Evolutionary conservation across 2,329 filamentous ascomycete genomes (phyloP).

Genomic region (Endoconidiophora laricicola): DNA sequence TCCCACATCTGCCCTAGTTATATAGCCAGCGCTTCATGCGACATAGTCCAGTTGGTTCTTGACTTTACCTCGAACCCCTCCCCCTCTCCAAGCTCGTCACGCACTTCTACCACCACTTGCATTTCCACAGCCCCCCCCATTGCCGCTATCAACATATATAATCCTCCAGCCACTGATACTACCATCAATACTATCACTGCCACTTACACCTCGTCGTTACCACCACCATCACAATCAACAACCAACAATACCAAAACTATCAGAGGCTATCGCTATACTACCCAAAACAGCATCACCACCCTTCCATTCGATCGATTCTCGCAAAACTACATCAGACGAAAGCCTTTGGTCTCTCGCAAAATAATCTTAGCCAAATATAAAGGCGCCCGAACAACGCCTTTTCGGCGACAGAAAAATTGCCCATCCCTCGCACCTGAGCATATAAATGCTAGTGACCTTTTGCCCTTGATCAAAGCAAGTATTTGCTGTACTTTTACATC

Average conservation of each 20-base stretch:
- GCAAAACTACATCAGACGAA: slow-evolving; percentile 4
- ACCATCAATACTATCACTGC: not conserved
- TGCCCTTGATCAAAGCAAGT: slow-evolving; percentile 1
- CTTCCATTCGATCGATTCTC: slow-evolving; percentile 11
- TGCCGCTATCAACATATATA: not conserved
- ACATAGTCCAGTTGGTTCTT: slow-evolving; percentile 1
- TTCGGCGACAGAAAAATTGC: not conserved
- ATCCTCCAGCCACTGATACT: not conserved
- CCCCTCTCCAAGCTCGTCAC: not conserved
- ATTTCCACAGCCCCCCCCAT: slow-evolving; percentile 1
- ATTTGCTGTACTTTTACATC: slow-evolving; percentile 4
- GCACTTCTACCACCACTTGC: not conserved
- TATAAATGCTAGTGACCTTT: not conserved
- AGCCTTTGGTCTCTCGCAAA: too few relatives aligned
- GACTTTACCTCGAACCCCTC: not conserved
- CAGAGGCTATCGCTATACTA: not conserved
- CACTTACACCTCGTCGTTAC: not conserved
- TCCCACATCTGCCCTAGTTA: slow-evolving; percentile 9
- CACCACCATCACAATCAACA: not conserved
- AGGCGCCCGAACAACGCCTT: not conserved
- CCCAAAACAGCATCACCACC: not conserved
- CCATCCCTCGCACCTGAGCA: not conserved
- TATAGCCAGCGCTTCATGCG: slow-evolving; percentile 6
- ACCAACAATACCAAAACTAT: not conserved
- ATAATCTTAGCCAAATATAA: not conserved